Percentiles rank a stretch among this genome's conserved stretches.
Conservation (phyloP, 2,329 filamentous ascomycete species). For the Neopestalotiopsis sp. region DNA sequence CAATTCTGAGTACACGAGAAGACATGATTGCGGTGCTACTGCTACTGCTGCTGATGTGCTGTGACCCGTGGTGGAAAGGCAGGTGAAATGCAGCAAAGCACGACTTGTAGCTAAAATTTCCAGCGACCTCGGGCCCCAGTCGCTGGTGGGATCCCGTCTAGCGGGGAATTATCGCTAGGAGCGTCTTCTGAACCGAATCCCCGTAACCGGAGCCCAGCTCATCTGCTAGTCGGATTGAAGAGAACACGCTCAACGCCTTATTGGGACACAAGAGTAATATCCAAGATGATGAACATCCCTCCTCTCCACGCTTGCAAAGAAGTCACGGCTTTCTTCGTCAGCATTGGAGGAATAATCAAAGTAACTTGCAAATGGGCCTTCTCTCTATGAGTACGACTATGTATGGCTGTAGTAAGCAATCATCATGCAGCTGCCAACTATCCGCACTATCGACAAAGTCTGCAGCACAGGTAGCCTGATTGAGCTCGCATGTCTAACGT, state of each 20-base stretch:
- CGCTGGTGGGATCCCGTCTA: conserved; percentile 9
- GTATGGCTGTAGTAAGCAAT: neutral
- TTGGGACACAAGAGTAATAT: neutral
- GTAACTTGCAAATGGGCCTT: neutral
- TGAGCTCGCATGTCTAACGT: no score
- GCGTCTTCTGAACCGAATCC: neutral
- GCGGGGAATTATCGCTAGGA: neutral
- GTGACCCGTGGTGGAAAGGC: neutral
- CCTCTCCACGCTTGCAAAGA: neutral
- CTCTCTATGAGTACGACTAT: neutral
- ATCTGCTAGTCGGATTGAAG: neutral
- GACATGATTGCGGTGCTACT: conserved; percentile 54
- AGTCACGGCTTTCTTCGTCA: neutral
- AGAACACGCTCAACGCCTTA: neutral
- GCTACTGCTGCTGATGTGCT: conserved; percentile 36
- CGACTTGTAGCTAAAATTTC: conserved; percentile 6
- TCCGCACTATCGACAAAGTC: neutral
- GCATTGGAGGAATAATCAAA: neutral
- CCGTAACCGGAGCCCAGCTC: conserved; percentile 7
- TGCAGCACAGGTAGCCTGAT: no score
- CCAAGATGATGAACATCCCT: neutral
- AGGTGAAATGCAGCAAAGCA: neutral
- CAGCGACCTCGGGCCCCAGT: conserved; percentile 7
- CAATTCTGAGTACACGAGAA: conserved; percentile 69
- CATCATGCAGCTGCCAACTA: neutral